Percentiles rank a stretch among this genome's conserved stretches.
Conservation (phyloP, 495 filamentous ascomycete genomes). For the Coniosporium apollinis region DNA sequence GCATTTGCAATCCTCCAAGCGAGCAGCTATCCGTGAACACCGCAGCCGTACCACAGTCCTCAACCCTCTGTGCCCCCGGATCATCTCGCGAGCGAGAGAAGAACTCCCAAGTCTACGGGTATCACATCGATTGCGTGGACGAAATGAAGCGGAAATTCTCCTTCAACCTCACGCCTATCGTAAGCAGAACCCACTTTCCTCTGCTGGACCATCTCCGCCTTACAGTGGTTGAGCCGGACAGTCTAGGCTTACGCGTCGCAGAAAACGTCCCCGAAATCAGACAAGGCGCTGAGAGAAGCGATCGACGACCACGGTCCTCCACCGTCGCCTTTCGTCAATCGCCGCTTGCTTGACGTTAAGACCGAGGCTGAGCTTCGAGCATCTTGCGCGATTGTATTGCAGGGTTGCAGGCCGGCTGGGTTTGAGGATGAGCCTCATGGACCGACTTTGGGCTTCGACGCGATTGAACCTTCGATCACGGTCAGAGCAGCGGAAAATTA, state of each 20-base stretch:
- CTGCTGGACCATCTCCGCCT: background rate
- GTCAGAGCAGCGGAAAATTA: constrained; percentile 1
- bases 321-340: constrained; percentile 14
- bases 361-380: constrained; percentile 20
- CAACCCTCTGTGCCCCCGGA: too few relatives aligned
- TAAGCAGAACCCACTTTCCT: constrained; percentile 1
- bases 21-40: too few relatives aligned
- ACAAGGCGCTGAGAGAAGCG: constrained; percentile 8
- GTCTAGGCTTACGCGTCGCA: constrained; percentile 8
- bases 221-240: background rate
- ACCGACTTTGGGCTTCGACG: background rate
- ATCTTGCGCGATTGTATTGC: constrained; percentile 20
- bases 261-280: constrained; percentile 13
- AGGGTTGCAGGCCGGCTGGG: constrained; percentile 21
- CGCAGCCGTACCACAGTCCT: too few relatives aligned
- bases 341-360: constrained; percentile 15
- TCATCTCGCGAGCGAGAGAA: too few relatives aligned
- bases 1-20: too few relatives aligned
- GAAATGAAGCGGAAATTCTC: constrained; percentile 21
- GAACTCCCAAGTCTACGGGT: too few relatives aligned
- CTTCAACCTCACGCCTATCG: constrained; percentile 16
- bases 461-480: background rate
- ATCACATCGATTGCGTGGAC: too few relatives aligned
- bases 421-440: constrained; percentile 10
- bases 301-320: constrained; percentile 11